A percentile compares a stretch with the other conserved stretches of the same genome.
Evolutionary conservation across 352 stramenopile species (phyloP).

Genomic region (Globisporangium cederbergense): DNA sequence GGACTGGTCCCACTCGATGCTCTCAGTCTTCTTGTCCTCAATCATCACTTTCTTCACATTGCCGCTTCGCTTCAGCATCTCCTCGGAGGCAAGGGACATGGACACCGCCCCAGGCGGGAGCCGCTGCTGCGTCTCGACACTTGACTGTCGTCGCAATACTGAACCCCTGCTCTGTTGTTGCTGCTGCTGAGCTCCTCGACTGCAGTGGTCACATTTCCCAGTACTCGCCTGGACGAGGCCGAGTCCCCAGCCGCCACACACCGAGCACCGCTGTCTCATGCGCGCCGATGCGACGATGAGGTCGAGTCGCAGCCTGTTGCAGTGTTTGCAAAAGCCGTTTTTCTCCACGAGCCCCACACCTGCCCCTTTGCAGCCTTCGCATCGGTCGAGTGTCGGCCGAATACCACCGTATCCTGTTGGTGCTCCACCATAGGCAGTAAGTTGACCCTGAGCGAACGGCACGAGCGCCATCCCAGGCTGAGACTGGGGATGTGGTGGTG

Average conservation of each 20-base stretch:
- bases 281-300: constrained; percentile 70
- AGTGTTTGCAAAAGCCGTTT: constrained; percentile 66
- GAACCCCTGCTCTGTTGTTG: neutral
- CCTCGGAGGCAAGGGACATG: constrained; percentile 5
- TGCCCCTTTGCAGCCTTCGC: constrained; percentile 46
- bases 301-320: constrained; percentile 60
- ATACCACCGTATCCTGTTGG: constrained; percentile 11
- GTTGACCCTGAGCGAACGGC: constrained; percentile 28
- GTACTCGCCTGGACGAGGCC: constrained; percentile 41
- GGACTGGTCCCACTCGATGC: constrained; percentile 14
- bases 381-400: constrained; percentile 36
- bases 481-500: constrained; percentile 14
- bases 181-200: constrained; percentile 13
- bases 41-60: neutral
- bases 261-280: constrained; percentile 46
- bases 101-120: constrained; percentile 4
- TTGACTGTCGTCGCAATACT: constrained; percentile 1
- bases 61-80: neutral
- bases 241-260: constrained; percentile 57
- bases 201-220: constrained; percentile 55
- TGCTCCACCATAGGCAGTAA: constrained; percentile 11
- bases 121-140: constrained; percentile 2
- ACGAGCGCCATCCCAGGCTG: constrained; percentile 28
- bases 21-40: constrained; percentile 7
- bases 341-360: constrained; percentile 63